phyloP scores from a whole-genome alignment of 1,284 basidiomycete genomes.

The Puccinia novopanici region DNA sequence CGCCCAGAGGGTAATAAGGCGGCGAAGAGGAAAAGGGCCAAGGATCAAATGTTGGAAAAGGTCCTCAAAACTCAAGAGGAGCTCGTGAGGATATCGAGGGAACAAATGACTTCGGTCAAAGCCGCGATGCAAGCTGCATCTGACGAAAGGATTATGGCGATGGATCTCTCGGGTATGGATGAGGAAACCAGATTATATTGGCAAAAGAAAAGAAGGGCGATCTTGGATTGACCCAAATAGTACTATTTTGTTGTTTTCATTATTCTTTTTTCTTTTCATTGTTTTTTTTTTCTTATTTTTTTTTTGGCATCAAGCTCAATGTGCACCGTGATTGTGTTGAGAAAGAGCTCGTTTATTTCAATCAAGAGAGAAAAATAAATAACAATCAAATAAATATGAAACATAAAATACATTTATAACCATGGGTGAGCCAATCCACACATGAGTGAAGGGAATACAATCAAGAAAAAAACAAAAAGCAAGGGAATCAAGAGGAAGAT shows the following conservation, averaged over 20 bases:
- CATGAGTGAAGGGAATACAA: constrained; percentile 10
- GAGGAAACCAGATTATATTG: neutral
- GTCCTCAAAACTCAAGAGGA: neutral
- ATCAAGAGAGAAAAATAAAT: constrained; percentile 26
- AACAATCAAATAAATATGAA: too few species aligned
- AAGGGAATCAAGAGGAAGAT: too few species aligned
- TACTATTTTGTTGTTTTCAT: too few species aligned
- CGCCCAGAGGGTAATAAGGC: neutral
- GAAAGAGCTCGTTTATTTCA: too few species aligned
- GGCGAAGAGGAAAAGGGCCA: neutral
- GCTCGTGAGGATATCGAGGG: neutral
- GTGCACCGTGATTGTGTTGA: too few species aligned
- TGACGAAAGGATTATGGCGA: neutral
- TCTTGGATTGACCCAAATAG: neutral
- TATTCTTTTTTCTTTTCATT: too few species aligned
- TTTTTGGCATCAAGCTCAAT: too few species aligned
- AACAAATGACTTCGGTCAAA: neutral
- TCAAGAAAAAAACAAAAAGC: constrained; percentile 33
- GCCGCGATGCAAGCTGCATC: neutral
- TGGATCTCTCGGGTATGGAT: neutral
- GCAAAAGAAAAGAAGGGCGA: neutral
- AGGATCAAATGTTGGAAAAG: neutral
- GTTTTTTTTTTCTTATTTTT: neutral
- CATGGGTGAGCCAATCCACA: too few species aligned
- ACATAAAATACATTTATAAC: too few species aligned